Conservation (phyloP, 257 asterid genomes). For the Leptodermis oblonga region DNA sequence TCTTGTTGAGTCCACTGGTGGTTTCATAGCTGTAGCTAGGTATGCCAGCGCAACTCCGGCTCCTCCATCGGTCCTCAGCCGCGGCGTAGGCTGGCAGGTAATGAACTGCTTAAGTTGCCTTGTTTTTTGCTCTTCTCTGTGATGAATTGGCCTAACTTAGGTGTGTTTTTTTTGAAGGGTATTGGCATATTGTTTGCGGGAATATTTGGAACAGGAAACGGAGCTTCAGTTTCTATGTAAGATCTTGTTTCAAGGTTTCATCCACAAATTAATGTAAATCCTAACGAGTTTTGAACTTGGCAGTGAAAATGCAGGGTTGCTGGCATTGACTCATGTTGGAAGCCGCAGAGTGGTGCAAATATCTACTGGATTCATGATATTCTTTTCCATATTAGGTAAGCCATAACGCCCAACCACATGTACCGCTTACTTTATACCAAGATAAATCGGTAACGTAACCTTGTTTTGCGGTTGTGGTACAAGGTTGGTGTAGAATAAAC, state of each 20-base stretch:
- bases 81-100: conserved; percentile 99
- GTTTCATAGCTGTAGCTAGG: conserved; percentile 79
- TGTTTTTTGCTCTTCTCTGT: background rate
- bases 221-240: conserved; percentile 91
- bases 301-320: conserved; percentile 93
- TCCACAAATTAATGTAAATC: background rate
- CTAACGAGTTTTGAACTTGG: background rate
- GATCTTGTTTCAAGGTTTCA: conserved; percentile 14
- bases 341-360: conserved; percentile 91
- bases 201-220: conserved; percentile 83
- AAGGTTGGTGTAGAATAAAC: too few relatives aligned
- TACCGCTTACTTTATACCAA: too few relatives aligned
- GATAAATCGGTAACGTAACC: too few relatives aligned
- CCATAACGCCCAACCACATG: background rate
- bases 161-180: conserved; percentile 44
- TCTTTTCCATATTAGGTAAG: conserved; percentile 84
- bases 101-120: background rate
- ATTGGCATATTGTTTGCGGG: conserved; percentile 75
- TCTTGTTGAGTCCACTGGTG: conserved; percentile 96
- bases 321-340: conserved; percentile 83
- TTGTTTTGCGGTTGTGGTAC: too few relatives aligned
- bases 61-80: conserved; percentile 94
- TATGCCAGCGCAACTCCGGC: conserved; percentile 91
- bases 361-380: conserved; percentile 96
- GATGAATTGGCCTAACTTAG: background rate